Evolutionary conservation across 192 early-diverging fungal species (phyloP), one percentile per base, ranked within the genome.

Genomic region (Coemansia umbellata): DNA sequence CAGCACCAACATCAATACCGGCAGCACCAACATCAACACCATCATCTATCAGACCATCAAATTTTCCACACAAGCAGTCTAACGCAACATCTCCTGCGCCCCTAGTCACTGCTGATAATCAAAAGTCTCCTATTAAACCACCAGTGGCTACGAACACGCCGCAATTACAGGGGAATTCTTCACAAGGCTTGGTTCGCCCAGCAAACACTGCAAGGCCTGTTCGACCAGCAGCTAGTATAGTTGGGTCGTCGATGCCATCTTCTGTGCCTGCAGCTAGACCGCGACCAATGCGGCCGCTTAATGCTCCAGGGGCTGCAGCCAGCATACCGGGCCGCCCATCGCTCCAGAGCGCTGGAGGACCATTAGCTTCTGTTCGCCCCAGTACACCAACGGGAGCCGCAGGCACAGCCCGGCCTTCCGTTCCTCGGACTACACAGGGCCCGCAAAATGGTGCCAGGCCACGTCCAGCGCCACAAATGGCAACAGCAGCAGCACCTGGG

Each of bases 361-460:
- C 41, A 5, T 10, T 13, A 9, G 19, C 18, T 8, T 13, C 41
- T 15, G 5, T 13, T 42, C 41, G 41, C 15, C 41, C 41, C 13
- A 13, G 41, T 21, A 23, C 8, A 6, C 53, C 53, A 28, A n/a
- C 41, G 28, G 31, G 24, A 13, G 23, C 27, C 0, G 43, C 43
- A 21, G 40, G 55, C 49, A 14, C 26, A 37, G 21, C 32, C 26
- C 27, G 47, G 24, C 17, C 26, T 33, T 22, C 37, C 24, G 5
- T 5, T n/a, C 24, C 15, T 1, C 47, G 56, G 18, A 36, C 56
- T 41, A 26, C 45, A 31, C 60, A 48, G 45, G 13, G 39, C 9
- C 50, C 19, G 1, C 43, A 33, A 28, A 42, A 42, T 10, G 55
- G 55, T 9, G 32, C 57, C 26, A 37, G 72, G 31, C 73, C 66